These are phyloP conservation scores for Suhomyces yuchorum DNA, from an alignment of 1,139 yeast genomes.

Conservation along the genomic window DNA sequence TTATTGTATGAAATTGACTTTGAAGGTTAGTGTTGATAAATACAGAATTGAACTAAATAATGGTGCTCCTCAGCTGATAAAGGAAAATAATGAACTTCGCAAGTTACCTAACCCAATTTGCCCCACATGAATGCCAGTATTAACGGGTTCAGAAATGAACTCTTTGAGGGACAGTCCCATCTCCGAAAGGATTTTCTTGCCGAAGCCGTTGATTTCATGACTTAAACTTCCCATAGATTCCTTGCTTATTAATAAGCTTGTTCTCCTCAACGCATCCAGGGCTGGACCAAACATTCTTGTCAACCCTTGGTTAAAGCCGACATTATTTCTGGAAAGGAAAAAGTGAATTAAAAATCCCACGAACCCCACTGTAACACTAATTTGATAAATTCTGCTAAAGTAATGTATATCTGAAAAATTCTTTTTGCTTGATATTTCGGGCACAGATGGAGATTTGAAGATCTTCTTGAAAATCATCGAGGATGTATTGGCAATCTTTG, in stretches of 20 bases:
- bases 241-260: neutral
- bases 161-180: slow-evolving; percentile 19
- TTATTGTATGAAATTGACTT: slow-evolving; percentile 74
- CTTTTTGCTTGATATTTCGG: slow-evolving; percentile 15
- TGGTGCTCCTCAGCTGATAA: neutral
- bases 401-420: slow-evolving; percentile 12
- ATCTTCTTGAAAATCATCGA: slow-evolving; percentile 37
- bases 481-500: slow-evolving; percentile 32
- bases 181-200: slow-evolving; percentile 16
- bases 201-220: slow-evolving; percentile 6
- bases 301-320: slow-evolving; percentile 16
- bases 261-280: neutral
- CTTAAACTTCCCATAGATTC: neutral
- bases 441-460: slow-evolving; percentile 20
- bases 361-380: slow-evolving; percentile 46
- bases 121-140: slow-evolving; percentile 25
- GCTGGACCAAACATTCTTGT: slow-evolving; percentile 12
- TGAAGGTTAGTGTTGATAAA: slow-evolving; percentile 19
- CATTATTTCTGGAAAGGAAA: slow-evolving; percentile 29
- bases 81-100: slow-evolving; percentile 23
- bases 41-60: neutral
- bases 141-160: slow-evolving; percentile 22
- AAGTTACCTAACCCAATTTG: slow-evolving; percentile 39
- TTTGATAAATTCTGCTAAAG: slow-evolving; percentile 29
- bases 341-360: slow-evolving; percentile 44